Percentiles rank a stretch among this genome's conserved stretches.
Conservation (phyloP, 169 alveolate genomes). For the Plasmodium chabaudi region DNA sequence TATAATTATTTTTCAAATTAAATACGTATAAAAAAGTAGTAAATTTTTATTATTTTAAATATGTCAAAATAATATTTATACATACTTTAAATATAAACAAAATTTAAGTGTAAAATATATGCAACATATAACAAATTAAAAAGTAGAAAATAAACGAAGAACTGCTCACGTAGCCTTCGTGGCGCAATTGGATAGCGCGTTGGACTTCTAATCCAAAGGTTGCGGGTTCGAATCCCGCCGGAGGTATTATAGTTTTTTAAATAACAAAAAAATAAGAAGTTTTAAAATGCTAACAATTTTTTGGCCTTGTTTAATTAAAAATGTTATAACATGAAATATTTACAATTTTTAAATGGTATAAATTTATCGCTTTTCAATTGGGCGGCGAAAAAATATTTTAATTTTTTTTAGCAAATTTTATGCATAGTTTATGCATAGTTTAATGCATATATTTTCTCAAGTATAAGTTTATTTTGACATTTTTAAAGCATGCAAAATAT, state of each 20-base stretch:
- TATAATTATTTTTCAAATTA: too few relatives aligned
- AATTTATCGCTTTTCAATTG: too few relatives aligned
- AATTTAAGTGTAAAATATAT: too few relatives aligned
- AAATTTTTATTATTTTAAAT: too few relatives aligned
- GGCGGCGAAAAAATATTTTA: too few relatives aligned
- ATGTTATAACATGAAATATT: not conserved
- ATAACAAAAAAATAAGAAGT: not conserved
- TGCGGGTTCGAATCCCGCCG: conserved; percentile 96
- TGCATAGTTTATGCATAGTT: not conserved
- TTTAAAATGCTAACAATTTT: not conserved
- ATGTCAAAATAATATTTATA: too few relatives aligned
- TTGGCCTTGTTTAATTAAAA: not conserved
- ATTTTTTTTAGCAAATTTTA: not conserved
- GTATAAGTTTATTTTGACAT: too few relatives aligned
- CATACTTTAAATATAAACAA: too few relatives aligned
- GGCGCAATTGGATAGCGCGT: conserved; percentile 96
- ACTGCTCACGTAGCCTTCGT: conserved; percentile 73
- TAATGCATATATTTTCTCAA: not conserved
- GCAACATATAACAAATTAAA: too few relatives aligned
- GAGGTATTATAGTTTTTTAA: conserved; percentile 74
- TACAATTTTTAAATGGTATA: too few relatives aligned
- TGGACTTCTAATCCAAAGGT: conserved; percentile 96
- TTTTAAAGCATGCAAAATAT: not conserved
- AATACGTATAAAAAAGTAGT: too few relatives aligned
- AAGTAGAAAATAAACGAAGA: not conserved